Evolutionary conservation across 805 yeast genomes (phyloP), one percentile per base, ranked within the genome.

Genomic region (Metschnikowia rubicola): DNA sequence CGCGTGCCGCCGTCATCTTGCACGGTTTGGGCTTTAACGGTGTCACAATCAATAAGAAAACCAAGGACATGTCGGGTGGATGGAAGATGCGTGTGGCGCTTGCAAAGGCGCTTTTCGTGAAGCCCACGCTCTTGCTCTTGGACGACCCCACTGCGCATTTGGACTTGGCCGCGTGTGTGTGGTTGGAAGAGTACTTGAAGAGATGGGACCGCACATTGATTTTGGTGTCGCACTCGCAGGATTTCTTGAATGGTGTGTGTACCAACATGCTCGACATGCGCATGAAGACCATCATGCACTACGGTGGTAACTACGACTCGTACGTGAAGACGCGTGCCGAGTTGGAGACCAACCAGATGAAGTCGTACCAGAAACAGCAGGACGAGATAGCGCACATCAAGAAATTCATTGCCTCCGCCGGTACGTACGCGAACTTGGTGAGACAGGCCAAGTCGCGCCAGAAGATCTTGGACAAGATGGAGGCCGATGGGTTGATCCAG

Each of bases 1-100:
- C 94, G 38, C 83, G 99, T 72, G 99, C 99, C 47, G 96, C 99
- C 45, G 75, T 90, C 57, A 94, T 94, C 63, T 78, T 94, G 64
- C 88, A 88, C 57, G 99, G 99, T 91, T 81, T 94, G 69, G 99
- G 99, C 63, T 94, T 94, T 84, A 88, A 87, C 72, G 64, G 86
- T 47, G 71, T 73, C 57, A 92, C 98, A 47, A 92, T 94, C 64
- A 78, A 80, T 66, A 94, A 94, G 80, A 86, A 84, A 74, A 94
- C 99, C 63, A 91, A 89, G 73, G 98, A 94, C 66, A 94, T 94
- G 99, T 89, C 97, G 65, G 99, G 99, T 81, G 99, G 99, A 68
- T 94, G 99, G 99, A 90, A 90, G 78, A 94, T 94, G 99, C 89
- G 99, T 76, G 99, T 94, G 53, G 98, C 99, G 38, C 78, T 94